Evolutionary conservation across 768 basidiomycete genomes (phyloP).

Genomic region (Chalciporus pseudorubinellus): DNA sequence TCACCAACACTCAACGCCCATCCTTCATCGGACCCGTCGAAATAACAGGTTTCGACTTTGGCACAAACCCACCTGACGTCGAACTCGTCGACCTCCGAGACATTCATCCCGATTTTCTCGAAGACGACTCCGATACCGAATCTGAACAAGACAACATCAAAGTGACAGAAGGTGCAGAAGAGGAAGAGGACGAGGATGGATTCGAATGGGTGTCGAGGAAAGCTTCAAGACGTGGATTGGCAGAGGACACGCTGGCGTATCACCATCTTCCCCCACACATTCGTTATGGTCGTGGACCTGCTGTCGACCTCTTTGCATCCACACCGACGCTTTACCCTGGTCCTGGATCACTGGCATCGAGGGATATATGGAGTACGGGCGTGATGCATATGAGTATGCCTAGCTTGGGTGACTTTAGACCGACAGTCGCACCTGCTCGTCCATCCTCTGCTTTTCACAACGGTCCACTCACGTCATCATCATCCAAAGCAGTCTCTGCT

Average conservation of each 20-base stretch:
- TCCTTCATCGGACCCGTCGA: constrained; percentile 93
- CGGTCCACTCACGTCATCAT: constrained; percentile 32
- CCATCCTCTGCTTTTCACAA: constrained; percentile 29
- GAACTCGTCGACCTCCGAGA: constrained; percentile 91
- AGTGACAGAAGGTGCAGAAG: constrained; percentile 52
- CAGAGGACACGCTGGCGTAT: constrained; percentile 53
- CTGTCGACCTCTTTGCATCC: constrained; percentile 58
- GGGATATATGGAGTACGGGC: constrained; percentile 44
- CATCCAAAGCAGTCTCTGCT: constrained; percentile 18
- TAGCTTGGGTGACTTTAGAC: constrained; percentile 38
- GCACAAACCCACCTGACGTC: constrained; percentile 75
- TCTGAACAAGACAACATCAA: constrained; percentile 39
- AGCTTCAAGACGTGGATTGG: constrained; percentile 53
- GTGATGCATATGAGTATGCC: constrained; percentile 33
- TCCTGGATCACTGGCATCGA: constrained; percentile 29
- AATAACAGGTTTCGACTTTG: constrained; percentile 86
- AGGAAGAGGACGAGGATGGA: constrained; percentile 68
- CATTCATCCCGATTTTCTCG: constrained; percentile 92
- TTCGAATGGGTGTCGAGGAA: constrained; percentile 80
- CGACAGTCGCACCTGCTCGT: constrained; percentile 27
- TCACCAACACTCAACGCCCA: constrained; percentile 69
- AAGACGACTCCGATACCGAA: constrained; percentile 50
- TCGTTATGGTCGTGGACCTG: constrained; percentile 58
- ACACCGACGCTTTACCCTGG: constrained; percentile 42
- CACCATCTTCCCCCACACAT: constrained; percentile 73